A percentile compares a stretch with the other conserved stretches of the same genome.
phyloP scores from a whole-genome alignment of 345 rosid species.

The Lenwebbia sp. region DNA sequence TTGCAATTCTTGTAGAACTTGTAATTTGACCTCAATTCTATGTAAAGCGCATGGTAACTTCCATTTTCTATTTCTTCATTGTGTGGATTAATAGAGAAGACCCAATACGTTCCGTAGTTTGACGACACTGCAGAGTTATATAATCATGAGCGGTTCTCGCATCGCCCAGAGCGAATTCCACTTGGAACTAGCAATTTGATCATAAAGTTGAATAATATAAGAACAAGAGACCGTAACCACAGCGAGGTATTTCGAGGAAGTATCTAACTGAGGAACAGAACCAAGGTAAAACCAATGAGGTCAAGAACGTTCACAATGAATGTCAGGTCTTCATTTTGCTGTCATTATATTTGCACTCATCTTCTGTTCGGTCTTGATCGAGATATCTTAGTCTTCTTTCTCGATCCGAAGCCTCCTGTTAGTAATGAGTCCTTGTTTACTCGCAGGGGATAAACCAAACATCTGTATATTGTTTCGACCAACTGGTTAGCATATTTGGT shows the following conservation, averaged over 20 bases:
- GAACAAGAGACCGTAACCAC: not conserved
- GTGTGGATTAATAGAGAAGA: no score
- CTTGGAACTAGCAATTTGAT: not conserved
- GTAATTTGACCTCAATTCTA: no score
- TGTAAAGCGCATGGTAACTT: no score
- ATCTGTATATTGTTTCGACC: slow-evolving; percentile 83
- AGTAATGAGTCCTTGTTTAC: not conserved
- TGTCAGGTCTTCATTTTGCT: not conserved
- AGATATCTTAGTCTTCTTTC: not conserved
- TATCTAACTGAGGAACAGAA: not conserved
- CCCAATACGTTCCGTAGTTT: no score
- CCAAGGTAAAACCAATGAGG: not conserved
- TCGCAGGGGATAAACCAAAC: slow-evolving; percentile 67
- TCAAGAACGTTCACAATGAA: not conserved
- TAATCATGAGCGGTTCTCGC: not conserved
- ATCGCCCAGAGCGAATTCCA: not conserved
- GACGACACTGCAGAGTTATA: no score
- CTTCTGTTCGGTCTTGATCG: not conserved
- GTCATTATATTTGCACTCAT: not conserved
- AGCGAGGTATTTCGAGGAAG: not conserved
- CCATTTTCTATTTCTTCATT: no score
- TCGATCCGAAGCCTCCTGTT: not conserved
- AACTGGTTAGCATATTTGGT: slow-evolving; percentile 35
- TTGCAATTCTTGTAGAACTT: no score
- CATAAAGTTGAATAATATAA: not conserved